Conservation (phyloP, 2,329 filamentous ascomycete genomes). For the Dothiorella sarmentorum region DNA sequence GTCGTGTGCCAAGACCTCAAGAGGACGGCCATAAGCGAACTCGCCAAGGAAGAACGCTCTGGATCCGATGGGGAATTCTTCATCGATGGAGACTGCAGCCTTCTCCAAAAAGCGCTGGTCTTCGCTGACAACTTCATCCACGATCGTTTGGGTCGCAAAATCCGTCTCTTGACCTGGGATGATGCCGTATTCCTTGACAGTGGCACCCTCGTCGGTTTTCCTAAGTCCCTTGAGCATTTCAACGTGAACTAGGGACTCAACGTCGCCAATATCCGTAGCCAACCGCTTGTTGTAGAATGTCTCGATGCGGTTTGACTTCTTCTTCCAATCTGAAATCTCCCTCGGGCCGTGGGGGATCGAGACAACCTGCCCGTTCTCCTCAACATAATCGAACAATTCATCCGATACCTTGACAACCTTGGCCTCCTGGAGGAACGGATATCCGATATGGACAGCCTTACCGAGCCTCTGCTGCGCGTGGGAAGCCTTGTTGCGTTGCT, state of each 20-base stretch:
- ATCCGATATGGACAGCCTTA: constrained; percentile 83
- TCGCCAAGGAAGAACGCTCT: constrained; percentile 92
- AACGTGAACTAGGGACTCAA: constrained; percentile 87
- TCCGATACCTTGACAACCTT: constrained; percentile 87
- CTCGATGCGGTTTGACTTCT: constrained; percentile 80
- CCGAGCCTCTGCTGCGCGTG: constrained; percentile 77
- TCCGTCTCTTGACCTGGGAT: constrained; percentile 83
- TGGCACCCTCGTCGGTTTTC: constrained; percentile 87
- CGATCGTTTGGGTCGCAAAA: constrained; percentile 86
- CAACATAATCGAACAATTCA: constrained; percentile 83
- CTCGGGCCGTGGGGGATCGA: constrained; percentile 68
- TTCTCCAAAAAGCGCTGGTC: constrained; percentile 92
- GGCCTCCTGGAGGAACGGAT: constrained; percentile 92
- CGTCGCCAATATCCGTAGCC: constrained; percentile 78
- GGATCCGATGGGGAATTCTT: constrained; percentile 83
- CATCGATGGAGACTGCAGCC: constrained; percentile 78
- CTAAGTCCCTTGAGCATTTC: constrained; percentile 88
- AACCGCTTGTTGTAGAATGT: constrained; percentile 85
- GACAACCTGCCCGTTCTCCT: constrained; percentile 64
- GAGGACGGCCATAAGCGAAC: constrained; percentile 83
- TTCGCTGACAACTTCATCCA: constrained; percentile 84
- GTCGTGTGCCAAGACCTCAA: constrained; percentile 74
- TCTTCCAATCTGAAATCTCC: constrained; percentile 79
- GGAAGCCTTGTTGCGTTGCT: constrained; percentile 65
- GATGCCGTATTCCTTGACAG: constrained; percentile 86